These are phyloP conservation scores for Didymella exigua DNA, from an alignment of 2,329 filamentous ascomycete species.

Conservation along the genomic window DNA sequence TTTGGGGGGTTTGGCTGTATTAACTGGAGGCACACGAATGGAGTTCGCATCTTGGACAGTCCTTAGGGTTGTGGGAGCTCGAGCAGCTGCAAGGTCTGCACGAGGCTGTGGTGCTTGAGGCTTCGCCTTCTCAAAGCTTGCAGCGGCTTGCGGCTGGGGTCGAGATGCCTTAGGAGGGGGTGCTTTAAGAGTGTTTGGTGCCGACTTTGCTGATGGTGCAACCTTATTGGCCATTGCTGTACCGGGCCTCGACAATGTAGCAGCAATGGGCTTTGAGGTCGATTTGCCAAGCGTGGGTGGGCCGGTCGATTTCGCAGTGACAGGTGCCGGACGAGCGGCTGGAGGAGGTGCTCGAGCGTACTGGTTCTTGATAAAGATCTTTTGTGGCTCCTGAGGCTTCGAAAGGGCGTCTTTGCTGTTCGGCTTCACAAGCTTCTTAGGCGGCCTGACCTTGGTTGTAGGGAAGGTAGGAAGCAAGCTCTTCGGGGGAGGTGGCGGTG, in stretches of 20 bases:
- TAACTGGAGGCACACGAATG: constrained; percentile 59
- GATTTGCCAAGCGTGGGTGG: constrained; percentile 29
- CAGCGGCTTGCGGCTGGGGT: constrained; percentile 50
- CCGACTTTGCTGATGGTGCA: constrained; percentile 27
- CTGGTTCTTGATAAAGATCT: constrained; percentile 61
- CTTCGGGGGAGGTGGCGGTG: constrained; percentile 66
- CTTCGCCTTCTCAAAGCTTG: constrained; percentile 69
- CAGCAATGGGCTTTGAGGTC: constrained; percentile 46
- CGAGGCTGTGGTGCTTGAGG: constrained; percentile 46
- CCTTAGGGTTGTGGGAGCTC: constrained; percentile 66
- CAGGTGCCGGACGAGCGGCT: constrained; percentile 59
- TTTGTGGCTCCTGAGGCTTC: constrained; percentile 70
- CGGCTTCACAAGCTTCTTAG: constrained; percentile 60
- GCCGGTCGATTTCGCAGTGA: constrained; percentile 30
- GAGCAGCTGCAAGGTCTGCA: constrained; percentile 56
- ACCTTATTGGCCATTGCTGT: constrained; percentile 36
- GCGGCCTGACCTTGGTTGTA: constrained; percentile 36
- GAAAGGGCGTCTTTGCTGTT: constrained; percentile 64
- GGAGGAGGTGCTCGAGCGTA: constrained; percentile 54
- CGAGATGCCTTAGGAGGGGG: constrained; percentile 35
- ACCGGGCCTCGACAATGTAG: constrained; percentile 54
- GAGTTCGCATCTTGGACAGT: constrained; percentile 66
- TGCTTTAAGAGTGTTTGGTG: constrained; percentile 31
- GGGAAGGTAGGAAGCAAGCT: constrained; percentile 57
- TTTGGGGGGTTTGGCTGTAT: constrained; percentile 74